Conservation (phyloP, 169 alveolate species). For the Theileria parva region DNA sequence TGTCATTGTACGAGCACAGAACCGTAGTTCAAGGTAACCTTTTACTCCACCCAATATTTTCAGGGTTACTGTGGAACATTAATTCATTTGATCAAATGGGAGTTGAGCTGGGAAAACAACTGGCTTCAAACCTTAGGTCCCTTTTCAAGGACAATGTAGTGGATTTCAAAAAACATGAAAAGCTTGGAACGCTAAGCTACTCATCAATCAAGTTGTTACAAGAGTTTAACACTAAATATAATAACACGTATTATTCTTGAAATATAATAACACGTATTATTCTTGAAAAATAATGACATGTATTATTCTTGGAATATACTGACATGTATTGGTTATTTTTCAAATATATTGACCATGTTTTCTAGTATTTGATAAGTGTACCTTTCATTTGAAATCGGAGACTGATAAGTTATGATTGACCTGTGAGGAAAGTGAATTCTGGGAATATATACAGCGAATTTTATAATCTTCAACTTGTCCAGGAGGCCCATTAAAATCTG, state of each 20-base stretch:
- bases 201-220: slow-evolving; percentile 49
- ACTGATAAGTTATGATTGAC: slow-evolving; percentile 33
- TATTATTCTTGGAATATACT: neutral
- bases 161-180: slow-evolving; percentile 36
- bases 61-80: slow-evolving; percentile 93
- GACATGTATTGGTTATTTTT: neutral
- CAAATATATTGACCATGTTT: slow-evolving; percentile 27
- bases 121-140: slow-evolving; percentile 72
- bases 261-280: neutral
- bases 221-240: slow-evolving; percentile 9
- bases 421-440: slow-evolving; percentile 57
- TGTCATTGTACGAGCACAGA: slow-evolving; percentile 97
- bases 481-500: slow-evolving; percentile 44
- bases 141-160: slow-evolving; percentile 56
- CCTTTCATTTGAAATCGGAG: slow-evolving; percentile 1
- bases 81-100: slow-evolving; percentile 99
- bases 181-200: slow-evolving; percentile 61
- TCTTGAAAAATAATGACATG: neutral
- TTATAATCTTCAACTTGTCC: slow-evolving; percentile 18
- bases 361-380: slow-evolving; percentile 37
- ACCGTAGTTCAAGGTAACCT: slow-evolving; percentile 88
- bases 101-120: slow-evolving; percentile 89
- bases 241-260: neutral
- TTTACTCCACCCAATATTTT: neutral
- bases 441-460: slow-evolving; percentile 62